Evolutionary conservation across 2,329 filamentous ascomycete genomes (phyloP).

Genomic region (Hirsutella minnesotensis): DNA sequence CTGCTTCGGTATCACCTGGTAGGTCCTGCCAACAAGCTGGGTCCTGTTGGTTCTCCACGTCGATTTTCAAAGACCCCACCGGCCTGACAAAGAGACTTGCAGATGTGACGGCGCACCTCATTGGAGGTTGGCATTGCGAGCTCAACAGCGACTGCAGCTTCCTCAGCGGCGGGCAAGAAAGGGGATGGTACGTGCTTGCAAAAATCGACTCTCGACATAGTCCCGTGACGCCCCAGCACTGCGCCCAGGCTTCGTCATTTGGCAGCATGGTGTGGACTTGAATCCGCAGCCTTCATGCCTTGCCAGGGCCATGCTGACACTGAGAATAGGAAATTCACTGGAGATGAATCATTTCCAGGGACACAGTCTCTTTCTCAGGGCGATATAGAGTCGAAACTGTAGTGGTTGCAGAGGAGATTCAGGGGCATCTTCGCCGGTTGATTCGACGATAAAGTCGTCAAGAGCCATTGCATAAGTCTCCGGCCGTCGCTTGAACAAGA

Average conservation of each 20-base stretch:
- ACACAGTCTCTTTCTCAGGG: slow-evolving; percentile 23
- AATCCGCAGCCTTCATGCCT: neutral
- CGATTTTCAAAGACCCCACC: neutral
- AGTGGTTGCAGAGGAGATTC: slow-evolving; percentile 3
- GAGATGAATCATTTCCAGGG: slow-evolving; percentile 42
- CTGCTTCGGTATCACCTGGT: slow-evolving; percentile 1
- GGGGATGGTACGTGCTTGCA: slow-evolving; percentile 64
- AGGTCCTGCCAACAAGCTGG: neutral
- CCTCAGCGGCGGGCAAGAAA: slow-evolving; percentile 66
- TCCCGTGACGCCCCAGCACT: neutral
- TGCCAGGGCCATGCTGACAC: slow-evolving; percentile 7
- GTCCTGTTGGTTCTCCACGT: neutral
- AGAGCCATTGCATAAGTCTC: neutral
- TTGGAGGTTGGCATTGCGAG: slow-evolving; percentile 70
- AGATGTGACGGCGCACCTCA: slow-evolving; percentile 10
- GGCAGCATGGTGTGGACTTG: neutral
- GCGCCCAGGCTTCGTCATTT: neutral
- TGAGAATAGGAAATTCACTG: slow-evolving; percentile 31
- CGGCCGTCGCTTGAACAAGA: neutral
- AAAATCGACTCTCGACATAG: neutral
- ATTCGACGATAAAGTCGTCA: neutral
- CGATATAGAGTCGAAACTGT: slow-evolving; percentile 19
- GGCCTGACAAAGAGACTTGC: slow-evolving; percentile 1
- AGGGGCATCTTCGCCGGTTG: neutral
- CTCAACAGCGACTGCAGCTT: slow-evolving; percentile 79